Evolutionary conservation across 129 eudicot species (phyloP).

Genomic region (Centrapalus pauciflorus): DNA sequence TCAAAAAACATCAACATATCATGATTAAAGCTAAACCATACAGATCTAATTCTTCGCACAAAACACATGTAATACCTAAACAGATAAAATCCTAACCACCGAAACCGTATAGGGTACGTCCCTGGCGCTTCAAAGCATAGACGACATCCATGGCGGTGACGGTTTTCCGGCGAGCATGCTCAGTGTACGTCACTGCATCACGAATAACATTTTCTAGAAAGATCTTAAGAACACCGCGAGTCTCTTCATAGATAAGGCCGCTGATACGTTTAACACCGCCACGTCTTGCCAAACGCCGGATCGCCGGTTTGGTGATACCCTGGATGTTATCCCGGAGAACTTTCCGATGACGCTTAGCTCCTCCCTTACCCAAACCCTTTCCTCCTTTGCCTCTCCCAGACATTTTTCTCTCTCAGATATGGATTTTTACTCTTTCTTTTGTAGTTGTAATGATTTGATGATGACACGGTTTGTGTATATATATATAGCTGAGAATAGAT

Average conservation of each 20-base stretch:
- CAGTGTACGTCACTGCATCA: conserved; percentile 7
- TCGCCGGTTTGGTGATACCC: conserved; percentile 16
- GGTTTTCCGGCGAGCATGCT: conserved; percentile 14
- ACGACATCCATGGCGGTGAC: conserved; percentile 10
- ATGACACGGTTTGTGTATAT: background rate
- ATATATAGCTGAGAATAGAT: background rate
- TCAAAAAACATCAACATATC: too few relatives aligned
- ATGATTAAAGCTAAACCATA: too few relatives aligned
- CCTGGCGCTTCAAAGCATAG: conserved; percentile 1
- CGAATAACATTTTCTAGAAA: conserved; percentile 6
- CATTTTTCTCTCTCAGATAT: background rate
- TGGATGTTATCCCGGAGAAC: conserved; percentile 16
- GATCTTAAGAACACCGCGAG: conserved; percentile 10
- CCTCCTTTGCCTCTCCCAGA: conserved; percentile 13
- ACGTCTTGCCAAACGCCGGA: conserved; percentile 3
- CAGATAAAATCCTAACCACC: background rate
- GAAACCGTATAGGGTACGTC: conserved; percentile 8
- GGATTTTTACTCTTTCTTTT: background rate
- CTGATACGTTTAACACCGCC: conserved; percentile 12
- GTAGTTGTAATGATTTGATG: background rate
- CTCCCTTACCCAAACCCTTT: conserved; percentile 10
- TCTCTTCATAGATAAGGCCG: conserved; percentile 5
- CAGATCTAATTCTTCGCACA: background rate
- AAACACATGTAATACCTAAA: background rate
- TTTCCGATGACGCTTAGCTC: conserved; percentile 12